These are phyloP conservation scores for Podila minutissima DNA, from an alignment of 192 early-diverging fungal species.

Conservation along the genomic window DNA sequence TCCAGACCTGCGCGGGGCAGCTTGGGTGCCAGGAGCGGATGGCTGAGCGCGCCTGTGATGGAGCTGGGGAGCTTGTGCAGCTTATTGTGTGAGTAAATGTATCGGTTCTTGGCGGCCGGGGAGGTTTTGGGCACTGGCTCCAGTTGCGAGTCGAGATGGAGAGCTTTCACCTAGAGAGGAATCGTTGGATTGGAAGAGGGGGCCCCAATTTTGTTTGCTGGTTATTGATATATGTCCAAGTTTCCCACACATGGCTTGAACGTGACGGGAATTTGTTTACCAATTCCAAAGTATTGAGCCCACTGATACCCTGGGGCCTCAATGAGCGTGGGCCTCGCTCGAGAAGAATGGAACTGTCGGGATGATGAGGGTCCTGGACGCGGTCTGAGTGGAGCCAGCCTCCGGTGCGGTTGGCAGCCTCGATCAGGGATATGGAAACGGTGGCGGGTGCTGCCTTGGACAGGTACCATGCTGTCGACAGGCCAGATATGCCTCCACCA, in stretches of 20 bases:
- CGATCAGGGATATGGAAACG: slow-evolving; percentile 77
- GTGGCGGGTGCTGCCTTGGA: slow-evolving; percentile 52
- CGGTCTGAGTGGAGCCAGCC: slow-evolving; percentile 88
- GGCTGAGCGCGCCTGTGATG: slow-evolving; percentile 24
- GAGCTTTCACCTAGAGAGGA: slow-evolving; percentile 60
- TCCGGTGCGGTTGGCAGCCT: slow-evolving; percentile 74
- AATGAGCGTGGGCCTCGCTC: slow-evolving; percentile 89
- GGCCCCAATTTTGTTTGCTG: not conserved
- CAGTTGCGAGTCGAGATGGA: slow-evolving; percentile 69
- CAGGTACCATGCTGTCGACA: slow-evolving; percentile 86
- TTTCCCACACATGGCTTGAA: too few species aligned
- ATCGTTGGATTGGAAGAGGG: not conserved
- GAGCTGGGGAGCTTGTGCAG: slow-evolving; percentile 74
- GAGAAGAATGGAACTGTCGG: slow-evolving; percentile 60
- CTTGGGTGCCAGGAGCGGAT: slow-evolving; percentile 56
- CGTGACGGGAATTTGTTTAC: slow-evolving; percentile 41
- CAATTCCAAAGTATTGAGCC: slow-evolving; percentile 81
- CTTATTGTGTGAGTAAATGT: slow-evolving; percentile 75
- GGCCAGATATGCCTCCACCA: slow-evolving; percentile 92
- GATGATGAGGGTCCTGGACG: slow-evolving; percentile 45
- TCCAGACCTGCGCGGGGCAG: slow-evolving; percentile 69
- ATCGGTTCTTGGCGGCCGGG: slow-evolving; percentile 83
- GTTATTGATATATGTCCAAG: not conserved
- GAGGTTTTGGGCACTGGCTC: slow-evolving; percentile 69
- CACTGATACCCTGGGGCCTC: slow-evolving; percentile 74